These are phyloP conservation scores for Flagelloscypha sp. DNA, from an alignment of 768 basidiomycete species.

Conservation along the genomic window DNA sequence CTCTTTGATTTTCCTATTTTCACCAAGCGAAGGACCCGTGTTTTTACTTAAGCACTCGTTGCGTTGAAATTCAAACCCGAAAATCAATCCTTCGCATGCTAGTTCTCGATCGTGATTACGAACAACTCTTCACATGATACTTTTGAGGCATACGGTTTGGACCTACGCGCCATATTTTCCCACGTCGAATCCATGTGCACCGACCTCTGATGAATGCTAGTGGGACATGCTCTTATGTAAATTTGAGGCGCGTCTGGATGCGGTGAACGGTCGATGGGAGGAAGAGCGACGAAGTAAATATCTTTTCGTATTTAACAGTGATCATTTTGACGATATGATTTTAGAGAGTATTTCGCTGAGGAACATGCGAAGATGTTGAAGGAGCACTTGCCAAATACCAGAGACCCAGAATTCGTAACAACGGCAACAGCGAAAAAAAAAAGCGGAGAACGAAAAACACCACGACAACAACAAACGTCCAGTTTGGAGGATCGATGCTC, in stretches of 20 bases:
- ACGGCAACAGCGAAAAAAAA: no score
- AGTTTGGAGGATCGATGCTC: no score
- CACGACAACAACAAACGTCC: no score
- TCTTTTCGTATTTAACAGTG: neutral
- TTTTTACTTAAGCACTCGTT: slow-evolving; percentile 31
- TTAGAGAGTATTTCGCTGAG: no score
- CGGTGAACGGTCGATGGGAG: slow-evolving; percentile 32
- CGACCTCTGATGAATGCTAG: slow-evolving; percentile 25
- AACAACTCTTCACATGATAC: no score
- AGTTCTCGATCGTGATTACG: slow-evolving; percentile 13
- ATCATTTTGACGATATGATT: no score
- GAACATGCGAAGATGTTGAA: no score
- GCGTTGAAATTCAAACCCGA: slow-evolving; percentile 38
- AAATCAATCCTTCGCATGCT: slow-evolving; percentile 33
- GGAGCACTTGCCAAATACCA: no score
- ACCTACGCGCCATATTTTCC: slow-evolving; percentile 30
- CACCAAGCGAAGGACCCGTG: slow-evolving; percentile 1
- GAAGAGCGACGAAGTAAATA: slow-evolving; percentile 32
- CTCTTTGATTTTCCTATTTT: neutral
- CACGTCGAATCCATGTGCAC: slow-evolving; percentile 13
- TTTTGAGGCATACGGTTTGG: slow-evolving; percentile 36
- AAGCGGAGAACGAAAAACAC: no score
- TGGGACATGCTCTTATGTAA: slow-evolving; percentile 30
- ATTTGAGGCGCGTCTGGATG: slow-evolving; percentile 30
- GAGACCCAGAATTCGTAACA: no score